Conservation (phyloP, 164 flowering plant genomes). For the Protea cynaroides region DNA sequence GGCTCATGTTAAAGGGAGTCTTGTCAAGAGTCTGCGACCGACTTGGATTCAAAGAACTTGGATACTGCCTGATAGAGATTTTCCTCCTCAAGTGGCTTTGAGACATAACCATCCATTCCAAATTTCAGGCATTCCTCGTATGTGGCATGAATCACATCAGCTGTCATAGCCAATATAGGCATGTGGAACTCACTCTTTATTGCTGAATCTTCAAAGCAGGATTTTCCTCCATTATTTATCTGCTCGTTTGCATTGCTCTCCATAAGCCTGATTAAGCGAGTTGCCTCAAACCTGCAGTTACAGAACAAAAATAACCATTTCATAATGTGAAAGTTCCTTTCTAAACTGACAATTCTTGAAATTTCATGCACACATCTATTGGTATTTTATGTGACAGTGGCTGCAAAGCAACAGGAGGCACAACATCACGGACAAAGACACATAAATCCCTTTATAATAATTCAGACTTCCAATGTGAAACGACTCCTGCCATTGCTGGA, state of each 20-base stretch:
- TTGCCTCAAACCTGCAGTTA: slow-evolving; percentile 76
- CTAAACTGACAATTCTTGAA: background rate
- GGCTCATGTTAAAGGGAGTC: background rate
- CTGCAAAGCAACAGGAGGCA: too few species aligned
- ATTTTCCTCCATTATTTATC: slow-evolving; percentile 20
- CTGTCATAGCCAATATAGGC: slow-evolving; percentile 94
- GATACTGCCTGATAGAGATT: slow-evolving; percentile 79
- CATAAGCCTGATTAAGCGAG: slow-evolving; percentile 59
- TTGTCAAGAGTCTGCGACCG: slow-evolving; percentile 14
- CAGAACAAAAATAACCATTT: background rate
- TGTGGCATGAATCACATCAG: slow-evolving; percentile 92
- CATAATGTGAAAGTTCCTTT: too few species aligned
- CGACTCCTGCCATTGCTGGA: too few species aligned
- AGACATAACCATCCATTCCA: slow-evolving; percentile 96
- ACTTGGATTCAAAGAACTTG: slow-evolving; percentile 56
- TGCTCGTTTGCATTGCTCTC: slow-evolving; percentile 58
- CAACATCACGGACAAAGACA: too few species aligned
- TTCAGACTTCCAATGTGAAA: too few species aligned
- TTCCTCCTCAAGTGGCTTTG: slow-evolving; percentile 89
- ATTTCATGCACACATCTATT: background rate
- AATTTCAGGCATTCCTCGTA: slow-evolving; percentile 65
- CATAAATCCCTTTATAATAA: too few species aligned
- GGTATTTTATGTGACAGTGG: background rate
- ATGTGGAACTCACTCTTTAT: slow-evolving; percentile 41
- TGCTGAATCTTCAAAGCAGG: slow-evolving; percentile 12